phyloP scores from a whole-genome alignment of 345 rosid species.

The Bruguiera parviflora region DNA sequence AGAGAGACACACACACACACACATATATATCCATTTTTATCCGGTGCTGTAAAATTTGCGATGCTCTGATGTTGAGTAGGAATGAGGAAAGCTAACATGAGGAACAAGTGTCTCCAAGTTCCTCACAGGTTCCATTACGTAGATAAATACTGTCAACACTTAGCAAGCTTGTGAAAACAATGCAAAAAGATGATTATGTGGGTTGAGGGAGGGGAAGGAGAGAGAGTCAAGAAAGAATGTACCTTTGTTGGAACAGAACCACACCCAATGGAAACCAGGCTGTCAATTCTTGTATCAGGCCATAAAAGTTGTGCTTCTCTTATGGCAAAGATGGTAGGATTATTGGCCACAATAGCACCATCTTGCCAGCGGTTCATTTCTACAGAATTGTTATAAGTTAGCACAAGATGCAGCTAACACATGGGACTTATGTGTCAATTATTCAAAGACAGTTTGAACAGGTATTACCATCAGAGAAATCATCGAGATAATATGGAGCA shows the following conservation, averaged over 20 bases:
- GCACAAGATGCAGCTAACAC: not conserved
- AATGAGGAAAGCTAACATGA: too few relatives aligned
- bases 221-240: constrained; percentile 14
- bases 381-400: constrained; percentile 21
- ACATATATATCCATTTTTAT: too few relatives aligned
- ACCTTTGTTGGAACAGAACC: constrained; percentile 99
- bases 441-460: not conserved
- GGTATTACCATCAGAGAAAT: constrained; percentile 77
- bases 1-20: too few relatives aligned
- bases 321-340: constrained; percentile 86
- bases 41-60: too few relatives aligned
- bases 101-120: too few relatives aligned
- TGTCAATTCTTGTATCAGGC: constrained; percentile 96
- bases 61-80: too few relatives aligned
- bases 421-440: not conserved
- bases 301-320: constrained; percentile 99
- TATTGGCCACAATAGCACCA: constrained; percentile 98
- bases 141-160: too few relatives aligned
- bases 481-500: constrained; percentile 99
- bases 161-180: not conserved
- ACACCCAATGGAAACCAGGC: constrained; percentile 91
- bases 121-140: too few relatives aligned
- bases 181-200: not conserved
- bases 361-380: constrained; percentile 96
- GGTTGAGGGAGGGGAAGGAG: too few relatives aligned